Evolutionary conservation across 148 eudicot species (phyloP), one percentile per base, ranked within the genome.

Genomic region (Diospyros lotus): DNA sequence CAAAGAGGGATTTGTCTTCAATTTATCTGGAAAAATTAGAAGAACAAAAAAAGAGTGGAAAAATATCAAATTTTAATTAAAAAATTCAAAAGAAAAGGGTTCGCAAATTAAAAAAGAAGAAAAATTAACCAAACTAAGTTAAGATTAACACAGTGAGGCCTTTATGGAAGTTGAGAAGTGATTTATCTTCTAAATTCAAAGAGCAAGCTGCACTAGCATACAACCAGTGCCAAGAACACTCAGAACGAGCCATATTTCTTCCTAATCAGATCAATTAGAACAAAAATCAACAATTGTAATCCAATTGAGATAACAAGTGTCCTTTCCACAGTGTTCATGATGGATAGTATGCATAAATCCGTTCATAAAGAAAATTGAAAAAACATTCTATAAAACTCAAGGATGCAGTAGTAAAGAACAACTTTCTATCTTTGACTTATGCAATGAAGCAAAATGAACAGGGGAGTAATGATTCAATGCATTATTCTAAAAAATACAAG

Each of bases 11-110:
- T 69, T 51, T 58, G 8, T 39, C 68, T 51, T 69, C 75, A 66
- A 73, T 51, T 70, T 79, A 69, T 45, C 82, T 79, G 72, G 60
- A 53, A 48, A 69, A 41, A 69, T 15, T 51, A 63, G 60, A 53
- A 53, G 28, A 53, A 2, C 12, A 6, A 53, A 6, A 62, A 64
- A 50, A 0, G 4, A 5, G 17, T 13, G 58, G 58, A 9, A 53
- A 53, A 53, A 53, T 13, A 53, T 28, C 28, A 53, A 53, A 3
- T 53, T 53, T 10, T 53, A 2, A 53, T 53, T 10, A 53, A 53
- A 53, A 53, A 53, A 53, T 2, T 1, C 8, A 48, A 4, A 48
- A 48, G 17, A n/a, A 56, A 42, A 58, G 40, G 40, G 63, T 41
- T 15, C 64, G 54, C 42, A 42, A 42, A 13, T 41, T 38, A 2